Evolutionary conservation across 495 filamentous ascomycete species (phyloP).

Genomic region (Penicillium roqueforti): DNA sequence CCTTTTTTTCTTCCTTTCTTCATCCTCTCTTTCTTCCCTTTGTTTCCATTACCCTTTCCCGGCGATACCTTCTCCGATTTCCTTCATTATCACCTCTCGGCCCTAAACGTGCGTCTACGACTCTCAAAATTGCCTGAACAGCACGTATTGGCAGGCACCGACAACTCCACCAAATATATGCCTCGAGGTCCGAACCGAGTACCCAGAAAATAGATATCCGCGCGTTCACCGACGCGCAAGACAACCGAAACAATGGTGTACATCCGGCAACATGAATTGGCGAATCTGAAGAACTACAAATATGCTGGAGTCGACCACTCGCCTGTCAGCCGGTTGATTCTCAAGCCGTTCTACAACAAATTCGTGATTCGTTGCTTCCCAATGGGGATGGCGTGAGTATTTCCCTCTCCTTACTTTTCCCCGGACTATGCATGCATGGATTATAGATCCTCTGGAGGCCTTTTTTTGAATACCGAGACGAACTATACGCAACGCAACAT

Average conservation of each 20-base stretch:
- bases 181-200: neutral
- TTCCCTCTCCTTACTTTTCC: slow-evolving; percentile 4
- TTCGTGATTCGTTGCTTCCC: slow-evolving; percentile 91
- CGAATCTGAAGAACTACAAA: slow-evolving; percentile 85
- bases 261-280: slow-evolving; percentile 84
- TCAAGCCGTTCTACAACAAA: slow-evolving; percentile 97
- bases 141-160: too few relatives aligned
- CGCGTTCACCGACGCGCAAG: slow-evolving; percentile 2
- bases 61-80: neutral
- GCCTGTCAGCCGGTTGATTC: slow-evolving; percentile 78
- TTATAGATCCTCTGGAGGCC: neutral
- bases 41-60: neutral
- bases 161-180: neutral
- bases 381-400: slow-evolving; percentile 84
- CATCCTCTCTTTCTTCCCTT: neutral
- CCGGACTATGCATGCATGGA: neutral
- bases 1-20: neutral
- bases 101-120: neutral
- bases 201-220: slow-evolving; percentile 1
- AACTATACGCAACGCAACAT: slow-evolving; percentile 1
- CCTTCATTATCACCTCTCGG: neutral
- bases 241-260: slow-evolving; percentile 60
- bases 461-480: neutral
- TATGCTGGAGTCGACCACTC: slow-evolving; percentile 90
- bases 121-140: neutral